Evolutionary conservation across 2,329 filamentous ascomycete species (phyloP).

Genomic region (Rachicladosporium sp.): DNA sequence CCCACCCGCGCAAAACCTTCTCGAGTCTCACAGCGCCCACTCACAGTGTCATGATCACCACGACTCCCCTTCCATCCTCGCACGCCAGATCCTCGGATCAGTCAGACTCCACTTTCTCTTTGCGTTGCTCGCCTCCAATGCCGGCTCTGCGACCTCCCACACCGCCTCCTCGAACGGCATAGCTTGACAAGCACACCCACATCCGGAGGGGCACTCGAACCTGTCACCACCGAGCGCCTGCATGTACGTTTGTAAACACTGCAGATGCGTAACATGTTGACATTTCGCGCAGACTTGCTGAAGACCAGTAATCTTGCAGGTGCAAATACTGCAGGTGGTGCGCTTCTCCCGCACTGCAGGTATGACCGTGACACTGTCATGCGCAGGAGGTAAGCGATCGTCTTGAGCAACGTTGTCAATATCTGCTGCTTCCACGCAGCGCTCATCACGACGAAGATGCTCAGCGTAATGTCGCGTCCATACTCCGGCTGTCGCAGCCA

Average conservation of each 20-base stretch:
- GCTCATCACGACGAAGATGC: conserved; percentile 45
- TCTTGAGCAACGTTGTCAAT: conserved; percentile 43
- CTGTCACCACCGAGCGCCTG: conserved; percentile 5
- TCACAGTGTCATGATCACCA: conserved; percentile 1
- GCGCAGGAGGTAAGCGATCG: conserved; percentile 12
- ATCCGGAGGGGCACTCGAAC: conserved; percentile 20
- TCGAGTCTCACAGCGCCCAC: too few relatives aligned
- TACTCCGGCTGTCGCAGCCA: conserved; percentile 35
- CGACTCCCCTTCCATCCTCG: conserved; percentile 9
- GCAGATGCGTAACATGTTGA: conserved; percentile 17
- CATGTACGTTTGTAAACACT: conserved; percentile 14
- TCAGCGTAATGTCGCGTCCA: conserved; percentile 48
- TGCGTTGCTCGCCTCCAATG: neutral
- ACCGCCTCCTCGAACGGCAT: conserved; percentile 7
- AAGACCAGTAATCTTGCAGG: conserved; percentile 13
- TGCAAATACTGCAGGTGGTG: conserved; percentile 18
- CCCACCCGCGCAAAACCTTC: too few relatives aligned
- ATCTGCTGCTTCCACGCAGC: conserved; percentile 43
- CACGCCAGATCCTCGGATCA: conserved; percentile 15
- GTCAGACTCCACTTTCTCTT: conserved; percentile 15
- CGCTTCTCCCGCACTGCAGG: too few relatives aligned
- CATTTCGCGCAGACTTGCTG: conserved; percentile 21
- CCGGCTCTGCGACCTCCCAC: neutral
- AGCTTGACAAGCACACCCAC: conserved; percentile 18
- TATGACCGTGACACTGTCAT: neutral